phyloP scores from a whole-genome alignment of 129 eudicot genomes.

The Flaveria ramosissima region DNA sequence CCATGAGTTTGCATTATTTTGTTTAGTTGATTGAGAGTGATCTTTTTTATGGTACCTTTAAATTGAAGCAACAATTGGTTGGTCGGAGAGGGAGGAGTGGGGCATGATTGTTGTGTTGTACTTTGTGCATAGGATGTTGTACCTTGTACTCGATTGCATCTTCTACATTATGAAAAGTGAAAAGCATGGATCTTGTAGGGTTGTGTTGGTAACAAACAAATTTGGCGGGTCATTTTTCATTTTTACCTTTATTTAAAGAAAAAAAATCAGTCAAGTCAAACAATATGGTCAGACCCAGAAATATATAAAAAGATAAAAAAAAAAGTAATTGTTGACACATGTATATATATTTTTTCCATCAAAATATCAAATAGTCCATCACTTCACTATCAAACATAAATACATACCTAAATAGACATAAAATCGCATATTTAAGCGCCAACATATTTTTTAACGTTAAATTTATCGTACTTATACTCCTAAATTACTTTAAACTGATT shows the following conservation, averaged over 20 bases:
- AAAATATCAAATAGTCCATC: neutral
- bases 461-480: too few species aligned
- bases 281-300: constrained; percentile 34
- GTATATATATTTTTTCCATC: too few species aligned
- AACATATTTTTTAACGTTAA: too few species aligned
- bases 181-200: constrained; percentile 46
- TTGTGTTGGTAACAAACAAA: constrained; percentile 37
- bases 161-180: constrained; percentile 39
- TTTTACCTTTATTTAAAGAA: constrained; percentile 35
- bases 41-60: constrained; percentile 35
- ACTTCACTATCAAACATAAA: neutral
- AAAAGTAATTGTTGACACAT: neutral
- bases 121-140: constrained; percentile 23
- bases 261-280: constrained; percentile 23
- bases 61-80: constrained; percentile 40
- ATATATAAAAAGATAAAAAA: constrained; percentile 10
- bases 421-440: too few species aligned
- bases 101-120: constrained; percentile 21
- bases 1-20: constrained; percentile 41
- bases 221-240: constrained; percentile 42
- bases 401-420: neutral
- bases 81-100: constrained; percentile 28
- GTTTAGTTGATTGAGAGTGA: constrained; percentile 28
- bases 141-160: constrained; percentile 38
- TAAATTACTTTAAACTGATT: too few species aligned